Percentiles rank a stretch among this genome's conserved stretches.
These are phyloP conservation scores for Sarocladium strictum DNA, from an alignment of 2,329 filamentous ascomycete genomes.

Conservation along the genomic window DNA sequence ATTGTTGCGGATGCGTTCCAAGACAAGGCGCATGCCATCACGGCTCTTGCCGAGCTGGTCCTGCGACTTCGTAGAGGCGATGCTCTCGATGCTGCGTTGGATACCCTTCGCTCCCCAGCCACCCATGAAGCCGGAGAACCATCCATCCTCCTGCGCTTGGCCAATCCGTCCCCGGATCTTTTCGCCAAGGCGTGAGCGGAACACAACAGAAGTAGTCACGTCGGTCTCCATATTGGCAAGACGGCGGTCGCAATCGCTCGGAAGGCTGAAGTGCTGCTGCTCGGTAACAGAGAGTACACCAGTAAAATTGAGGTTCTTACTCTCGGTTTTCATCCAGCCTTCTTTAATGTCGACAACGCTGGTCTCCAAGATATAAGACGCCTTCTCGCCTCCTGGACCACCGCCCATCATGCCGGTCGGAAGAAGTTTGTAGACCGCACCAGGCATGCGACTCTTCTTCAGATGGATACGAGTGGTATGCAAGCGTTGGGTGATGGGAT, in stretches of 20 bases:
- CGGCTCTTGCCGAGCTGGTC: conserved; percentile 75
- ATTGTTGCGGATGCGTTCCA: conserved; percentile 60
- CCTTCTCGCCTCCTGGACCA: conserved; percentile 53
- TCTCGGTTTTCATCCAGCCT: conserved; percentile 79
- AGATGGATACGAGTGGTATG: conserved; percentile 75
- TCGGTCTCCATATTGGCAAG: conserved; percentile 44
- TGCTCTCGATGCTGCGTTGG: conserved; percentile 72
- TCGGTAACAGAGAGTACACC: conserved; percentile 75
- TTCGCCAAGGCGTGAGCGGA: conserved; percentile 67
- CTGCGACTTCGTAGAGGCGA: conserved; percentile 70
- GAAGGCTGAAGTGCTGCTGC: conserved; percentile 59
- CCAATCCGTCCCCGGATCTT: conserved; percentile 52
- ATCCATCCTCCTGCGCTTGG: conserved; percentile 39
- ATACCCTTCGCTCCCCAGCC: conserved; percentile 65
- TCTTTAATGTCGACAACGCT: conserved; percentile 73
- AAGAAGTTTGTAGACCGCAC: conserved; percentile 68
- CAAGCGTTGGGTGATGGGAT: conserved; percentile 66
- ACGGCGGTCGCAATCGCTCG: conserved; percentile 21
- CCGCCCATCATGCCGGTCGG: conserved; percentile 65
- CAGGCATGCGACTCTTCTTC: conserved; percentile 73
- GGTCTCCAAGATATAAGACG: conserved; percentile 74
- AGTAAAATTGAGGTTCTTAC: conserved; percentile 75
- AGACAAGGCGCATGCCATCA: conserved; percentile 76
- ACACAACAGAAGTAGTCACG: conserved; percentile 68
- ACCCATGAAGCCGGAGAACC: conserved; percentile 46